A percentile compares a stretch with the other conserved stretches of the same genome.
These are phyloP conservation scores for Rhodofomes roseus DNA, from an alignment of 1,284 basidiomycete genomes.

Conservation along the genomic window DNA sequence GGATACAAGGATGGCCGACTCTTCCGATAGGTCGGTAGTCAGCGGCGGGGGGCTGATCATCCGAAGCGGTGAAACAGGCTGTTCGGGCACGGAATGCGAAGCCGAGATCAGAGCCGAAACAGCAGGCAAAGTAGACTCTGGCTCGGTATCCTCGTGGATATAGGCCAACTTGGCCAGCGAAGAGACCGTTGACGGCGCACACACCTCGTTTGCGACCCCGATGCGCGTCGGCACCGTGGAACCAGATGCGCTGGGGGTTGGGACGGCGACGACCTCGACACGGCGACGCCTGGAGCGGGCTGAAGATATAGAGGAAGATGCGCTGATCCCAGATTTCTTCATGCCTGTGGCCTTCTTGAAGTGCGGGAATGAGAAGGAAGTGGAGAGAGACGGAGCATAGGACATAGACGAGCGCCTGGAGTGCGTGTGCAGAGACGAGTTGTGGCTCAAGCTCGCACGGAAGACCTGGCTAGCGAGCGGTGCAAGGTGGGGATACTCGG, in stretches of 20 bases:
- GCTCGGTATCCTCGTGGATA: not conserved
- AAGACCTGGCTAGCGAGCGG: conserved; percentile 26
- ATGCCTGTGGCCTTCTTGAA: not conserved
- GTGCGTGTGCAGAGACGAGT: not conserved
- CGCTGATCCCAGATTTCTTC: not conserved
- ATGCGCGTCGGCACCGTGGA: not conserved
- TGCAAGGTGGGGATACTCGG: conserved; percentile 14
- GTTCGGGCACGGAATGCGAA: not conserved
- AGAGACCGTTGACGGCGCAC: not conserved
- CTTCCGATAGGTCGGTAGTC: not conserved
- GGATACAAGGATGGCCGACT: not conserved
- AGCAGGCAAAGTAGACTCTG: not conserved
- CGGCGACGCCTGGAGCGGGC: conserved; percentile 10
- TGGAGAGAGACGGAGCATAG: conserved; percentile 1
- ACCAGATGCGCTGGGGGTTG: not conserved
- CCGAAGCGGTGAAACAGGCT: not conserved
- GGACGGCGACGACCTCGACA: conserved; percentile 12
- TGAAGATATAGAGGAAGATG: conserved; percentile 13
- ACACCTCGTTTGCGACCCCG: not conserved
- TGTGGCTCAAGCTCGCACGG: conserved; percentile 13
- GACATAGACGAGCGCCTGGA: not conserved
- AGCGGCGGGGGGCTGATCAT: not conserved
- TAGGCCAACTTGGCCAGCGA: not conserved
- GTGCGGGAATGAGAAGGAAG: not conserved
- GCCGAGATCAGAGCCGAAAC: not conserved